phyloP scores from a whole-genome alignment of 371 early-diverging fungal genomes.

The Smittium mucronatum region DNA sequence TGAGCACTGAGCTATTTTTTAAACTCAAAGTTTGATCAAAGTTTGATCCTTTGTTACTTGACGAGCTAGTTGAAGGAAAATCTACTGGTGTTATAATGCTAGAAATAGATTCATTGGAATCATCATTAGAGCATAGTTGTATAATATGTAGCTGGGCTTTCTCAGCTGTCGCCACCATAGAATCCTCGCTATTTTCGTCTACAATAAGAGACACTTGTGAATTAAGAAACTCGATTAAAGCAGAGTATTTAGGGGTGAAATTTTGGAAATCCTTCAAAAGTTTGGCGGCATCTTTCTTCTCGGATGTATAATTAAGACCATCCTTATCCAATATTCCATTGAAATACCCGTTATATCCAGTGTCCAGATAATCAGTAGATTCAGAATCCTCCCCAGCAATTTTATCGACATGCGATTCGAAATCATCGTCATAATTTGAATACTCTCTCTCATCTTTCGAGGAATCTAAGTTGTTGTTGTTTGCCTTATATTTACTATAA shows the following conservation, averaged over 20 bases:
- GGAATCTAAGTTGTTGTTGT: neutral
- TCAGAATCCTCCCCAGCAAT: neutral
- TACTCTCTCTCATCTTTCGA: neutral
- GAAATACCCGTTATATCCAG: conserved; percentile 12
- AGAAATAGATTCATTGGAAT: neutral
- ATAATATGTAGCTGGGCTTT: conserved; percentile 32
- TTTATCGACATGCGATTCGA: neutral
- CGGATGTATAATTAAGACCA: conserved; percentile 6
- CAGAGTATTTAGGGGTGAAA: conserved; percentile 26
- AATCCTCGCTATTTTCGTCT: conserved; percentile 26
- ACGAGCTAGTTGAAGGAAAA: no score
- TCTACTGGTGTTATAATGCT: neutral
- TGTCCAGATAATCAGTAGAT: conserved; percentile 5
- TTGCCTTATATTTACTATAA: neutral
- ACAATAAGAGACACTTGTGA: conserved; percentile 31
- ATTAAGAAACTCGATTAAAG: conserved; percentile 34
- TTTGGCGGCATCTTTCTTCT: conserved; percentile 12
- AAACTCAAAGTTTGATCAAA: neutral
- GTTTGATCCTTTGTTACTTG: neutral
- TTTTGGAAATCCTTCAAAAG: conserved; percentile 30
- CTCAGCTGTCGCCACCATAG: conserved; percentile 32
- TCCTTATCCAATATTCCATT: neutral
- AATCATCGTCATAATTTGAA: neutral
- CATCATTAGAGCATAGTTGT: conserved; percentile 22
- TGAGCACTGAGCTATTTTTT: no score